phyloP scores from a whole-genome alignment of 768 basidiomycete genomes.

The Trametes elegans region DNA sequence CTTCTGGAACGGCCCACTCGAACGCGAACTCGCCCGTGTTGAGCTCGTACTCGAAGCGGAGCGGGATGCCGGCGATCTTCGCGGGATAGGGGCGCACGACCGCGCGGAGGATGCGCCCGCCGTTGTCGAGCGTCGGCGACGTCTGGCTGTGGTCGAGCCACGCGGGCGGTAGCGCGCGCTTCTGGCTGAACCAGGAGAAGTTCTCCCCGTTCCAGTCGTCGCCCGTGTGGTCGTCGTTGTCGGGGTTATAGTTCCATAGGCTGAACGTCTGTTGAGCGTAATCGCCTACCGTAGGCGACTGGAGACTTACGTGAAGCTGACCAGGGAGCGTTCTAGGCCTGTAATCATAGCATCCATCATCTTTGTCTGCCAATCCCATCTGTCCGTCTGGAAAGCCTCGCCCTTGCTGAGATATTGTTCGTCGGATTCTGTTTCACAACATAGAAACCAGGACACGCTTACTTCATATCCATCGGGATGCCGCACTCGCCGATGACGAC shows the following conservation, averaged over 20 bases:
- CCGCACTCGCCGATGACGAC: constrained; percentile 92
- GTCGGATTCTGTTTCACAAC: background rate
- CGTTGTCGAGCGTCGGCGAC: constrained; percentile 75
- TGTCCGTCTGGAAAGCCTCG: constrained; percentile 66
- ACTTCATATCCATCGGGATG: constrained; percentile 98
- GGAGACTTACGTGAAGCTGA: constrained; percentile 79
- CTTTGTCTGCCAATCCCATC: constrained; percentile 78
- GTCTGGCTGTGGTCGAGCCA: constrained; percentile 58
- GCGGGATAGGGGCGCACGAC: constrained; percentile 90
- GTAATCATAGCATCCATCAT: constrained; percentile 97
- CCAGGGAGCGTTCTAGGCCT: constrained; percentile 70
- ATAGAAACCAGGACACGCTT: constrained; percentile 26
- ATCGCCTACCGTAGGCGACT: background rate
- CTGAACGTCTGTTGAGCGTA: constrained; percentile 37
- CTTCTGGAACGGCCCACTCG: constrained; percentile 54
- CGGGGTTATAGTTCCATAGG: constrained; percentile 93
- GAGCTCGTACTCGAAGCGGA: constrained; percentile 73
- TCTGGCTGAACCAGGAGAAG: constrained; percentile 88
- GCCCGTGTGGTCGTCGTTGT: constrained; percentile 73
- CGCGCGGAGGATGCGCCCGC: constrained; percentile 71
- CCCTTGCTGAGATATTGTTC: constrained; percentile 46
- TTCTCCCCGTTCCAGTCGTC: constrained; percentile 97
- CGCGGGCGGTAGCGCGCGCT: constrained; percentile 53
- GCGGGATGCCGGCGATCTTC: constrained; percentile 84
- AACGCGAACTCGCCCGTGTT: constrained; percentile 65